Evolutionary conservation across 805 yeast genomes (phyloP), one percentile per base, ranked within the genome.

Genomic region (Danielozyma ontarioensis): DNA sequence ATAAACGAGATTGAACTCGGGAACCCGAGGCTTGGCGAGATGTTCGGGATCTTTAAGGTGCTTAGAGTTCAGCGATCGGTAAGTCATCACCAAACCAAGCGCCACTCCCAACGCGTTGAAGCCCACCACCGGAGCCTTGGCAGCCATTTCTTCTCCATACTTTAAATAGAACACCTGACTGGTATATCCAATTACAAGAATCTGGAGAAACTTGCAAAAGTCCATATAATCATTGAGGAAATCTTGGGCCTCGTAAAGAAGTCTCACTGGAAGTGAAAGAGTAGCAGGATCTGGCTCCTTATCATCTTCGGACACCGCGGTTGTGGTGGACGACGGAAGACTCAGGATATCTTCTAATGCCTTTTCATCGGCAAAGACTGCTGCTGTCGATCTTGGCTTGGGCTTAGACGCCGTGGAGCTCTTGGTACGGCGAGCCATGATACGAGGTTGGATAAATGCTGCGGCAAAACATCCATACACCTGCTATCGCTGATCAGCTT

Each of bases 1-100:
- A 39, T 61, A 62, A 7, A 66, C 23, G 31, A 53, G 45, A 43
- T 65, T 59, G 44, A 65, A 67, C 26, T 59, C 63, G 12, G 72
- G 72, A 33, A 57, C 42, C 12, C 31, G 32, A 11, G 64, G 63
- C 25, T 39, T 31, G 13, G 28, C 17, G 7, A 25, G 31, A 10
- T 34, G 41, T 15, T n/a, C 27, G 6, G 50, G 50, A 12, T 39
- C 31, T 3, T 32, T 36, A 16, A 35, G 14, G 27, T 38, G 42
- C 27, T 48, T 47, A 29, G 45, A 42, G 26, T 31, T 6, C 28
- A 37, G 41, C 2, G 53, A 41, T 17, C 49, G 46, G 37, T 54
- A 56, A 26, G 55, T 48, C 33, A 62, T 46, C 17, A 53, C 29
- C 38, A 56, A 36, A 13, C 61, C 67, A 17, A 58, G 28, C 2